Evolutionary conservation across 78 protist genomes (phyloP).

Genomic region (Emiliania huxleyi): DNA sequence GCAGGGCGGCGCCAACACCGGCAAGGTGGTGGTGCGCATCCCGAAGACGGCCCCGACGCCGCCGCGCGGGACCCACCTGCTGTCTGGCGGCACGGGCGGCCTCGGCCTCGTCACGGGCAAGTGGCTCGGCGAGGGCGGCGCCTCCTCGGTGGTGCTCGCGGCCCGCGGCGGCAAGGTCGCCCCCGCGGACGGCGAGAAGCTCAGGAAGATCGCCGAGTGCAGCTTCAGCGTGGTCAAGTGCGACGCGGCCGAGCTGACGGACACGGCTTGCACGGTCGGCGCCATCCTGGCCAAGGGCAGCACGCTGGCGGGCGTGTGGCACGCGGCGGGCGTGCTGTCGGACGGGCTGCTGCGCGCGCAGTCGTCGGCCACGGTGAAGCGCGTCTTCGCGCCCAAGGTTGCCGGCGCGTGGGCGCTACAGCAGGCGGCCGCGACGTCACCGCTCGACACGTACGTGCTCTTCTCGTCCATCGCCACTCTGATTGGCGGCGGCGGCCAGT

Average conservation of each 20-base stretch:
- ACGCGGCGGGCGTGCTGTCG: slow-evolving; percentile 26
- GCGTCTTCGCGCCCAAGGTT: background rate
- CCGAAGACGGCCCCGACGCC: background rate
- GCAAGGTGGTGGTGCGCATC: slow-evolving; percentile 4
- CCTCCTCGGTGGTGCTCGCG: background rate
- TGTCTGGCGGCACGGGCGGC: slow-evolving; percentile 38
- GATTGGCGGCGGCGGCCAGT: background rate
- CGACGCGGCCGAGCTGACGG: background rate
- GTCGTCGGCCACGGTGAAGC: background rate
- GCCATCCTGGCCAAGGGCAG: background rate
- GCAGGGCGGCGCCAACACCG: slow-evolving; percentile 1
- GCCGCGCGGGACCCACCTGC: background rate
- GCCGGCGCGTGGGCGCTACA: background rate
- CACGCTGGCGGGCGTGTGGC: background rate
- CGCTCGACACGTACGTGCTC: background rate
- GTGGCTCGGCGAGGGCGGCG: slow-evolving; percentile 10
- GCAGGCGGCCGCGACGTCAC: background rate
- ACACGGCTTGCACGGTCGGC: background rate
- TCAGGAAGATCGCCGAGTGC: background rate
- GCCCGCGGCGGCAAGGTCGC: background rate
- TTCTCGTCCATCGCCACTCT: background rate
- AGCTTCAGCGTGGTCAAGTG: background rate
- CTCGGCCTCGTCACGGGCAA: background rate
- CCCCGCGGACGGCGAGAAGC: background rate
- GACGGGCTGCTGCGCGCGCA: slow-evolving; percentile 2